phyloP scores from a whole-genome alignment of 2,329 filamentous ascomycete genomes.

The Aspergillus glaucus region DNA sequence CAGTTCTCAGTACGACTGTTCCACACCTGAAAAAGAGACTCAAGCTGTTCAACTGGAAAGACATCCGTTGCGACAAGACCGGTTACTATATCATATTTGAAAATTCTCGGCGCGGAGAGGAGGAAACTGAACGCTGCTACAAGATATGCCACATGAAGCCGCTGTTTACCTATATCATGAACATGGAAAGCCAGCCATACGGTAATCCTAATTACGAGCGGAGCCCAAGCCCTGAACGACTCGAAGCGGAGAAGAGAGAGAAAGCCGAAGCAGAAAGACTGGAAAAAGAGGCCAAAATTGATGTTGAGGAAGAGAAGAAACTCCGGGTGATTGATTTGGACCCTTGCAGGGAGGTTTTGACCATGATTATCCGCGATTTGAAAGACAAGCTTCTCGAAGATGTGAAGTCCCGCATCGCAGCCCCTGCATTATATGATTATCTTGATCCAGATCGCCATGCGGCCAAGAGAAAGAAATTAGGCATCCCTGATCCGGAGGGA shows the following conservation, averaged over 20 bases:
- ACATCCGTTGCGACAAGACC: constrained; percentile 73
- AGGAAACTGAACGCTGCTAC: constrained; percentile 76
- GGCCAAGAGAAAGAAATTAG: constrained; percentile 71
- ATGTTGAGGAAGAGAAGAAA: constrained; percentile 83
- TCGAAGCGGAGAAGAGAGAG: constrained; percentile 46
- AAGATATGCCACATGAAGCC: constrained; percentile 70
- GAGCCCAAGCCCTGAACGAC: constrained; percentile 40
- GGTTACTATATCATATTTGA: constrained; percentile 93
- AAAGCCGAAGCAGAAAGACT: constrained; percentile 62
- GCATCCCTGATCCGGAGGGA: constrained; percentile 64
- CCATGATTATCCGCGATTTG: constrained; percentile 72
- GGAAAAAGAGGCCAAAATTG: constrained; percentile 68
- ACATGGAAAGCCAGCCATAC: constrained; percentile 74
- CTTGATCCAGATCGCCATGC: constrained; percentile 76
- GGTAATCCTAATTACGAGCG: constrained; percentile 58
- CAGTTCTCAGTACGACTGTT: constrained; percentile 76
- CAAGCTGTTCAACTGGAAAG: constrained; percentile 72
- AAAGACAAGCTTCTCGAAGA: constrained; percentile 82
- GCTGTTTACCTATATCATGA: constrained; percentile 89
- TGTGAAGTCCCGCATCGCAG: constrained; percentile 80
- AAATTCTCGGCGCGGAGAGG: constrained; percentile 66
- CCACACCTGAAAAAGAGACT: constrained; percentile 85
- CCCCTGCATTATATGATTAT: constrained; percentile 70
- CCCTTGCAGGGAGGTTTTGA: constrained; percentile 76
- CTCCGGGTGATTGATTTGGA: constrained; percentile 83